Conservation (phyloP, 495 filamentous ascomycete species). For the Aspergillus sclerotioniger region DNA sequence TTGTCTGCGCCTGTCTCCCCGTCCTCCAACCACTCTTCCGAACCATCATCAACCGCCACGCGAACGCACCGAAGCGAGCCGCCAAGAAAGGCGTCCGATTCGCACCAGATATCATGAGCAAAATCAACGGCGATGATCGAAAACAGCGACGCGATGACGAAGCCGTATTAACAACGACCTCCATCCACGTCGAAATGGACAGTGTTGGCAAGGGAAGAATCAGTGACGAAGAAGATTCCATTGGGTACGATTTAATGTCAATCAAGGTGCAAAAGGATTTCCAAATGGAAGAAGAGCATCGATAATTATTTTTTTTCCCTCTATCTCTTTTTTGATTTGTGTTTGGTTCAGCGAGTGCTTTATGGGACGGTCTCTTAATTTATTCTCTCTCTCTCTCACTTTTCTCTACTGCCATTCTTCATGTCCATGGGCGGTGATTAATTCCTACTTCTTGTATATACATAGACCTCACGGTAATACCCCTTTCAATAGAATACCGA, state of each 20-base stretch:
- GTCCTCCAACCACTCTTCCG: slow-evolving; percentile 24
- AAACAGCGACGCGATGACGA: neutral
- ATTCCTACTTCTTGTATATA: too few relatives aligned
- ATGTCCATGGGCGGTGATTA: too few relatives aligned
- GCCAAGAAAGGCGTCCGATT: neutral
- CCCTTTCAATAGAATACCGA: too few relatives aligned
- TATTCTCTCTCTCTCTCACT: too few relatives aligned
- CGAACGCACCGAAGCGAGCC: neutral
- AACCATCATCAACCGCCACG: slow-evolving; percentile 2
- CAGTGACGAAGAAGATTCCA: neutral
- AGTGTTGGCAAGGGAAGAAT: neutral
- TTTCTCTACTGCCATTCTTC: too few relatives aligned
- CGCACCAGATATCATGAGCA: neutral
- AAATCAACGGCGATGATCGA: neutral
- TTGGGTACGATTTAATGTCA: neutral
- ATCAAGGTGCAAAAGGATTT: slow-evolving; percentile 6
- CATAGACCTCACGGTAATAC: too few relatives aligned
- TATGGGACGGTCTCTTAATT: too few relatives aligned
- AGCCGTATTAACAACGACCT: neutral
- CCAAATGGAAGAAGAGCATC: neutral
- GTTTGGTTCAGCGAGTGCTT: too few relatives aligned
- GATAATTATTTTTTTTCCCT: neutral
- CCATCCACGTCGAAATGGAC: neutral
- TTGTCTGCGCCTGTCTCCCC: slow-evolving; percentile 44
- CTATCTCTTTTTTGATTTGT: too few relatives aligned